Percentiles rank a stretch among this genome's conserved stretches.
phyloP scores from a whole-genome alignment of 805 yeast genomes.

The Ogataea allantospora region DNA sequence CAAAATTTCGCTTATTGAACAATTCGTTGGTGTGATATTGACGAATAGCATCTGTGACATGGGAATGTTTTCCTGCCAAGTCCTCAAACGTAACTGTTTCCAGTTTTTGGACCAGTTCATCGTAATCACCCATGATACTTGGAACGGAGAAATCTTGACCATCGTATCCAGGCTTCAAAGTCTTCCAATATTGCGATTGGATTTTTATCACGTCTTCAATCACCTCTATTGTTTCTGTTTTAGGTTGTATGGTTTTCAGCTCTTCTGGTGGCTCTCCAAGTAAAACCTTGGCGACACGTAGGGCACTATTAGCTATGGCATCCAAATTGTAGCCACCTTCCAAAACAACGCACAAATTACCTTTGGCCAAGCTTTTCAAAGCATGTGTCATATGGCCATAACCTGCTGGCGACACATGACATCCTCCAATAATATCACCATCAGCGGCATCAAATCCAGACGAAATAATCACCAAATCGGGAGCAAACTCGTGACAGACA shows the following conservation, averaged over 20 bases:
- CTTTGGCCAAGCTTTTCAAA: slow-evolving; percentile 83
- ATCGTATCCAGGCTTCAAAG: slow-evolving; percentile 65
- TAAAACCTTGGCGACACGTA: slow-evolving; percentile 86
- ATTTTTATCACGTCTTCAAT: slow-evolving; percentile 75
- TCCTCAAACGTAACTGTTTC: slow-evolving; percentile 39
- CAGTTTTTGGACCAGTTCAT: slow-evolving; percentile 39
- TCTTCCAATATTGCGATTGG: slow-evolving; percentile 87
- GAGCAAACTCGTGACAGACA: slow-evolving; percentile 80
- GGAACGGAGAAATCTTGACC: slow-evolving; percentile 35
- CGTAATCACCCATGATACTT: slow-evolving; percentile 30
- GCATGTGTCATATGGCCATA: slow-evolving; percentile 95
- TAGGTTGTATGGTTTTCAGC: slow-evolving; percentile 63
- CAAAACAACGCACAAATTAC: slow-evolving; percentile 81
- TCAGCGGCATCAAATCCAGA: slow-evolving; percentile 99
- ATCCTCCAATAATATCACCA: slow-evolving; percentile 95
- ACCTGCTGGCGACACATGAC: slow-evolving; percentile 93
- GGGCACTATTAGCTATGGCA: slow-evolving; percentile 84
- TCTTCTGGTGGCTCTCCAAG: slow-evolving; percentile 95
- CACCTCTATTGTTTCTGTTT: slow-evolving; percentile 71
- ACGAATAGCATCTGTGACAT: slow-evolving; percentile 72
- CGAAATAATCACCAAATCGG: slow-evolving; percentile 89
- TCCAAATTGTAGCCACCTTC: slow-evolving; percentile 98
- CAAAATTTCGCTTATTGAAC: slow-evolving; percentile 54
- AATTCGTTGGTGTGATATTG: slow-evolving; percentile 62
- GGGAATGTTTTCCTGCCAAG: slow-evolving; percentile 42